A percentile compares a stretch with the other conserved stretches of the same genome.
phyloP scores from a whole-genome alignment of 495 filamentous ascomycete genomes.

The Aspergillus panamensis region DNA sequence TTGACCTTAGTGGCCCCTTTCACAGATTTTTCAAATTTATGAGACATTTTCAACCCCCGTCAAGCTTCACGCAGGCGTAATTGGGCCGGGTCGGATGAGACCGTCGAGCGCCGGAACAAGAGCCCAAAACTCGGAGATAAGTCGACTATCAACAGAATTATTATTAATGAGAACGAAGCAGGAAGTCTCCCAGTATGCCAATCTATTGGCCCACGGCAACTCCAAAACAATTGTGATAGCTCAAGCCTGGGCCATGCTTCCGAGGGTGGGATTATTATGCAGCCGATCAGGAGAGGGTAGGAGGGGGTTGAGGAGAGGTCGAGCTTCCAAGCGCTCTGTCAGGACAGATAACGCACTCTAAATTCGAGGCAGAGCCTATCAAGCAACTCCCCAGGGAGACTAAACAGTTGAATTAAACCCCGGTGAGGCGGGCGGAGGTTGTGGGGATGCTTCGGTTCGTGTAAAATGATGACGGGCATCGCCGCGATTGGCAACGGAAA shows the following conservation, averaged over 20 bases:
- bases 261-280: slow-evolving; percentile 19
- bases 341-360: background rate
- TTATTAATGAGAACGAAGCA: slow-evolving; percentile 1
- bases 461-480: slow-evolving; percentile 10
- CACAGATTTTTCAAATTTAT: slow-evolving; percentile 86
- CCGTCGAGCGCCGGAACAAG: slow-evolving; percentile 4
- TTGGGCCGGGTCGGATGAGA: slow-evolving; percentile 14
- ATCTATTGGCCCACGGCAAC: slow-evolving; percentile 27
- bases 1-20: slow-evolving; percentile 95
- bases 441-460: background rate
- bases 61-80: slow-evolving; percentile 3
- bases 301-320: background rate
- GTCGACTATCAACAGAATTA: background rate
- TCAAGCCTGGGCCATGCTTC: slow-evolving; percentile 36
- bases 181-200: slow-evolving; percentile 23
- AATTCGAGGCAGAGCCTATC: background rate
- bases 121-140: background rate
- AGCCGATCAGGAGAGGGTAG: slow-evolving; percentile 12
- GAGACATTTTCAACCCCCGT: slow-evolving; percentile 55
- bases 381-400: background rate
- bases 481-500: background rate
- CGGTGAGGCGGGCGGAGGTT: background rate
- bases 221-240: slow-evolving; percentile 27
- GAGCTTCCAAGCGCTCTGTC: background rate
- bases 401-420: slow-evolving; percentile 1